Evolutionary conservation across 495 filamentous ascomycete genomes (phyloP).

Genomic region (Penicillium arizonense): DNA sequence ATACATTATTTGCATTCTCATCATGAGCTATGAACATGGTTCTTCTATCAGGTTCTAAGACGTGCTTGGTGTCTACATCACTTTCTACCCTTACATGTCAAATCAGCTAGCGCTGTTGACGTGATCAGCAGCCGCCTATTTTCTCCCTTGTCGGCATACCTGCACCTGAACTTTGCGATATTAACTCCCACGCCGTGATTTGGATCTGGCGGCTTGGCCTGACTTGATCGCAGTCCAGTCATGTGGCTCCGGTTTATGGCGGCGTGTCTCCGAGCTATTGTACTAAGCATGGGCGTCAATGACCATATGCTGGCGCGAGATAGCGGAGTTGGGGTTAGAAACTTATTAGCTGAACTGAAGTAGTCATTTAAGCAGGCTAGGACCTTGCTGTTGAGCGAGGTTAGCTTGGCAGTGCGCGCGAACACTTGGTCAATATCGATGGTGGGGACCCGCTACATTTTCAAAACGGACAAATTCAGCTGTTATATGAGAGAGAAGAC

Average conservation of each 20-base stretch:
- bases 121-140: conserved; percentile 57
- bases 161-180: conserved; percentile 83
- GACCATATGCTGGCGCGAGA: conserved; percentile 78
- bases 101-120: conserved; percentile 68
- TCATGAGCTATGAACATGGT: conserved; percentile 9
- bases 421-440: conserved; percentile 72
- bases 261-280: conserved; percentile 91
- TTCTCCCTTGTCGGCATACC: conserved; percentile 74
- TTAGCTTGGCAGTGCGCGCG: conserved; percentile 61
- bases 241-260: conserved; percentile 75
- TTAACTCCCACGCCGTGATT: conserved; percentile 83
- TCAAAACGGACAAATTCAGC: background rate
- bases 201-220: conserved; percentile 69
- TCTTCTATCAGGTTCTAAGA: conserved; percentile 47
- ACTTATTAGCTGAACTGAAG: conserved; percentile 81
- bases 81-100: too few species aligned
- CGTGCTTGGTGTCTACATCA: conserved; percentile 88
- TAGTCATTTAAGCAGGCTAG: conserved; percentile 82
- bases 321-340: conserved; percentile 70
- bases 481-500: background rate
- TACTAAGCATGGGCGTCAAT: conserved; percentile 88
- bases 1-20: conserved; percentile 1
- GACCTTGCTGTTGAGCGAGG: conserved; percentile 75
- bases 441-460: conserved; percentile 36
- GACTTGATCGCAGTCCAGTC: conserved; percentile 85